A percentile compares a stretch with the other conserved stretches of the same genome.
Conservation (phyloP, 805 yeast species). For the Suhomyces xylopsoci region DNA sequence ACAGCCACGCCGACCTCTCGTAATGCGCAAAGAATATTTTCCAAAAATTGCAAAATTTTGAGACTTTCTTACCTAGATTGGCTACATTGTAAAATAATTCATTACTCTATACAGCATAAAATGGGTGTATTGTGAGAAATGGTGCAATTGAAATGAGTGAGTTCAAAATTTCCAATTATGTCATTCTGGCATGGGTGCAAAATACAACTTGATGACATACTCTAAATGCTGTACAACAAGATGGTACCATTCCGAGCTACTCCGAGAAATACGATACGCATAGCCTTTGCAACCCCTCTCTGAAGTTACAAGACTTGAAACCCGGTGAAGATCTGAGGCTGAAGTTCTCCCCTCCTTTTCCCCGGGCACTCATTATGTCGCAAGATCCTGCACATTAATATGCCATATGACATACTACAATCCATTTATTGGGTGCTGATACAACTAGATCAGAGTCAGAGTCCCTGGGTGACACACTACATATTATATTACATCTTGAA, state of each 20-base stretch:
- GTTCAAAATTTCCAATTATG: neutral
- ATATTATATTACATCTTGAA: neutral
- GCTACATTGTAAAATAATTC: neutral
- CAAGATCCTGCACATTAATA: neutral
- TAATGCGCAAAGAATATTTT: neutral
- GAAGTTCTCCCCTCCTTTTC: neutral
- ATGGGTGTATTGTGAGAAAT: neutral
- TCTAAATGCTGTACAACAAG: neutral
- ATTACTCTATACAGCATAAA: neutral
- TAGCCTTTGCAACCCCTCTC: neutral
- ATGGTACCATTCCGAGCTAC: neutral
- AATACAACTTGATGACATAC: neutral
- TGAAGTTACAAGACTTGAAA: neutral
- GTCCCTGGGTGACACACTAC: neutral
- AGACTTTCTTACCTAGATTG: neutral
- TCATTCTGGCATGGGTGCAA: neutral
- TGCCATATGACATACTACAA: neutral
- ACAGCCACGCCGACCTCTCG: neutral
- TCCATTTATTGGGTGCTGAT: neutral
- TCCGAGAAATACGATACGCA: neutral
- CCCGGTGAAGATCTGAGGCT: neutral
- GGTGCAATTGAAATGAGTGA: neutral
- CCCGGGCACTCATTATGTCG: neutral
- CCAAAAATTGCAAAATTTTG: neutral
- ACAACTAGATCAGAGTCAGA: neutral